Evolutionary conservation across 805 yeast genomes (phyloP).

Genomic region (Candida ortonii): DNA sequence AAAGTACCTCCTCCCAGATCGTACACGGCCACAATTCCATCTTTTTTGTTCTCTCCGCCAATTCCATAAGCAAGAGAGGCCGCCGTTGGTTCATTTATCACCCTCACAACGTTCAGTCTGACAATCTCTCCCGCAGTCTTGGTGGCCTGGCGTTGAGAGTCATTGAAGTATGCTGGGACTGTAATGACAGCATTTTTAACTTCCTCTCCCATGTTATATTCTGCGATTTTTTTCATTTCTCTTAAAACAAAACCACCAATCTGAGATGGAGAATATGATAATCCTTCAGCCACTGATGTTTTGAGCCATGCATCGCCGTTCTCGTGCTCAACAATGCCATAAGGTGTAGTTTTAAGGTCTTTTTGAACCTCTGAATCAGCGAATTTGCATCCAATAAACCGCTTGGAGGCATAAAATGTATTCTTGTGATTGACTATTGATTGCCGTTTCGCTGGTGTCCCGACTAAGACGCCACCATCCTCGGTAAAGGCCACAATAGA

Average conservation of each 20-base stretch:
- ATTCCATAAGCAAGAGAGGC: conserved; percentile 93
- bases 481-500: conserved; percentile 93
- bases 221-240: conserved; percentile 96
- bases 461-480: conserved; percentile 83
- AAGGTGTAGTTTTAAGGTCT: conserved; percentile 84
- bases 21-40: conserved; percentile 79
- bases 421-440: conserved; percentile 92
- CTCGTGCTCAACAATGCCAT: conserved; percentile 82
- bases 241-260: conserved; percentile 89
- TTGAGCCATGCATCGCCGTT: conserved; percentile 97
- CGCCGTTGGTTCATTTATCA: conserved; percentile 85
- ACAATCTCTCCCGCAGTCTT: conserved; percentile 95
- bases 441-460: conserved; percentile 94
- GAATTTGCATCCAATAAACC: conserved; percentile 91
- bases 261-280: conserved; percentile 90
- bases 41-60: conserved; percentile 55
- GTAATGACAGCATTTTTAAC: conserved; percentile 88
- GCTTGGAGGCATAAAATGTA: conserved; percentile 91
- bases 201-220: conserved; percentile 70
- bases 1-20: conserved; percentile 98
- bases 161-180: conserved; percentile 87
- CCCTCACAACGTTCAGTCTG: conserved; percentile 83
- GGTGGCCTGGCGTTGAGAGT: conserved; percentile 87
- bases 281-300: conserved; percentile 61
- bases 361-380: conserved; percentile 87